Evolutionary conservation across 768 basidiomycete genomes (phyloP).

Genomic region (Mycena rebaudengoi): DNA sequence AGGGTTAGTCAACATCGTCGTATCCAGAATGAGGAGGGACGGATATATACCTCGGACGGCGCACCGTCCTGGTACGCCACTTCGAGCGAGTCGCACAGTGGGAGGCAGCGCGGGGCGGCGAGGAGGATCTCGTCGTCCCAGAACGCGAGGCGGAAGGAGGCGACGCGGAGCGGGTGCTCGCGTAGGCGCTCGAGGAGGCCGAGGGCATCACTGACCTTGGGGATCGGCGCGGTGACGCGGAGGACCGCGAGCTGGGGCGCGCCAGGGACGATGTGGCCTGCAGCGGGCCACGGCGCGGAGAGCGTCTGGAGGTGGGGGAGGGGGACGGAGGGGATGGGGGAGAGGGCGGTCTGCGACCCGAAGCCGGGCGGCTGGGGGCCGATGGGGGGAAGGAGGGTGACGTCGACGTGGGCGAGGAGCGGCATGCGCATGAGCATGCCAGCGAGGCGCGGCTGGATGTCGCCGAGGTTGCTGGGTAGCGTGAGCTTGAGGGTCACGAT

Average conservation of each 20-base stretch:
- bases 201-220: constrained; percentile 6
- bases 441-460: constrained; percentile 19
- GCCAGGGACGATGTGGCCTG: neutral
- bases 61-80: constrained; percentile 1
- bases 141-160: neutral
- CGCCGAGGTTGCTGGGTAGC: neutral
- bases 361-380: neutral
- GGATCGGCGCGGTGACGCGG: neutral
- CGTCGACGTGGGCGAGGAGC: neutral
- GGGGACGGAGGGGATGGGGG: neutral
- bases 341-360: neutral
- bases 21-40: neutral
- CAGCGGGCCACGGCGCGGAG: constrained; percentile 17
- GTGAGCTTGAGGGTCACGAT: constrained; percentile 13
- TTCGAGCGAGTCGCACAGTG: constrained; percentile 9
- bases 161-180: neutral
- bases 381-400: neutral
- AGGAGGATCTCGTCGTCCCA: constrained; percentile 26
- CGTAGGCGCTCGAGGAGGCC: constrained; percentile 9
- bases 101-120: constrained; percentile 17
- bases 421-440: constrained; percentile 10
- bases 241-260: constrained; percentile 3
- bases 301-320: constrained; percentile 9
- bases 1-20: neutral
- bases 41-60: constrained; percentile 8